phyloP scores from a whole-genome alignment of 371 early-diverging fungal genomes.

The Lichtheimia hyalospora region DNA sequence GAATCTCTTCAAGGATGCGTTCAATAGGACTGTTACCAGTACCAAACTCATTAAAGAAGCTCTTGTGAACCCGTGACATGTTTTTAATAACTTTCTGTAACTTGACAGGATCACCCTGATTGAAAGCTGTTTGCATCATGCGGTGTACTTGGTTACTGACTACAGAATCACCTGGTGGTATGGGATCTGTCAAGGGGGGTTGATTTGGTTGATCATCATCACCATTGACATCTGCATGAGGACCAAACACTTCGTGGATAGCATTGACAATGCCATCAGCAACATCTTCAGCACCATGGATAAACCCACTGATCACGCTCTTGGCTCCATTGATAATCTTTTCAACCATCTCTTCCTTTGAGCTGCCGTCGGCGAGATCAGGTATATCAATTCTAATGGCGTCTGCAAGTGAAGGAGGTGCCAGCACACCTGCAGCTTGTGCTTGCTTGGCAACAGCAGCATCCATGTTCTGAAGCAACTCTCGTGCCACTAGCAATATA shows the following conservation, averaged over 20 bases:
- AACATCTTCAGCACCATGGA: not conserved
- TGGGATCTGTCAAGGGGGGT: not conserved
- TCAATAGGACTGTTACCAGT: conserved; percentile 1
- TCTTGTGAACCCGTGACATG: not conserved
- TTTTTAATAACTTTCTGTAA: not conserved
- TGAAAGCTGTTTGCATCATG: not conserved
- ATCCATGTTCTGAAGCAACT: not conserved
- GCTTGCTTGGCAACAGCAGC: not conserved
- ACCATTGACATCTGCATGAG: not conserved
- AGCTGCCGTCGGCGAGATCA: no score
- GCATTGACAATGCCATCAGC: not conserved
- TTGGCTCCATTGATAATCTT: not conserved
- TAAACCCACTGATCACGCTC: not conserved
- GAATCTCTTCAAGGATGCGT: not conserved
- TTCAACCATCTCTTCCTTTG: not conserved
- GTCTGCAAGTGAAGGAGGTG: no score
- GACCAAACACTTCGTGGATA: not conserved
- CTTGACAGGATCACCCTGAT: not conserved
- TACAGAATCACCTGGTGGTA: no score
- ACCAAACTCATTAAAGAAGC: not conserved
- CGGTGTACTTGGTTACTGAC: not conserved
- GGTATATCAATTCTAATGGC: no score
- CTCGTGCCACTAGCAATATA: not conserved
- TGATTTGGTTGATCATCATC: not conserved
- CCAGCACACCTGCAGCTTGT: no score